phyloP scores from a whole-genome alignment of 169 alveolate species.

The Plasmodium adleri region DNA sequence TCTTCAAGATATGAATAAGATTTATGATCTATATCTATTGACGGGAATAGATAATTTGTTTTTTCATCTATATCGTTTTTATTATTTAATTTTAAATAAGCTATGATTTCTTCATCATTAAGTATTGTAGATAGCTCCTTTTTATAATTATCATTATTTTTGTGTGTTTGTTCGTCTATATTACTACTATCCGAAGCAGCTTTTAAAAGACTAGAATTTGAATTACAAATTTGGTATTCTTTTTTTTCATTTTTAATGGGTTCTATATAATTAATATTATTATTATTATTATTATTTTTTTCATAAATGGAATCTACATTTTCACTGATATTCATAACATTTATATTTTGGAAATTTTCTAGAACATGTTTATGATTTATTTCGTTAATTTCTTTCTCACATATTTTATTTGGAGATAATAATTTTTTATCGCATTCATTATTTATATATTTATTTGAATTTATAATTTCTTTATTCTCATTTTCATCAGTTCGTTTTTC shows the following conservation, averaged over 20 bases:
- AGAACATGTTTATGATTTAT: too few species aligned
- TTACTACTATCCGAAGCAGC: too few species aligned
- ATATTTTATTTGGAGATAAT: too few species aligned
- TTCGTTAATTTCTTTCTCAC: too few species aligned
- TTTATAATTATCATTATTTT: conserved; percentile 10
- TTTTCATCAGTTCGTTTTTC: too few species aligned
- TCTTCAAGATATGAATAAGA: background rate
- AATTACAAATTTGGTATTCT: background rate
- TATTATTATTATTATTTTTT: background rate
- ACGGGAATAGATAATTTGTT: conserved; percentile 24
- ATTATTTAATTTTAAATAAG: conserved; percentile 9
- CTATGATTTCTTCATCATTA: conserved; percentile 12
- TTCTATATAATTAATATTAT: background rate
- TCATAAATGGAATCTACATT: background rate
- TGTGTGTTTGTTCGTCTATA: background rate
- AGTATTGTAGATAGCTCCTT: background rate
- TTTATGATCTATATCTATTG: conserved; percentile 19
- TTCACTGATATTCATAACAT: background rate
- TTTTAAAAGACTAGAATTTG: too few species aligned
- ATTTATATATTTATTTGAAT: too few species aligned
- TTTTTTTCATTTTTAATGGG: background rate
- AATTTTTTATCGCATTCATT: too few species aligned
- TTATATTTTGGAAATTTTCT: too few species aligned
- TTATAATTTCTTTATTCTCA: too few species aligned
- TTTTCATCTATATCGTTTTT: conserved; percentile 35